phyloP scores from a whole-genome alignment of 2,329 filamentous ascomycete genomes.

The Cordyceps tenuipes region DNA sequence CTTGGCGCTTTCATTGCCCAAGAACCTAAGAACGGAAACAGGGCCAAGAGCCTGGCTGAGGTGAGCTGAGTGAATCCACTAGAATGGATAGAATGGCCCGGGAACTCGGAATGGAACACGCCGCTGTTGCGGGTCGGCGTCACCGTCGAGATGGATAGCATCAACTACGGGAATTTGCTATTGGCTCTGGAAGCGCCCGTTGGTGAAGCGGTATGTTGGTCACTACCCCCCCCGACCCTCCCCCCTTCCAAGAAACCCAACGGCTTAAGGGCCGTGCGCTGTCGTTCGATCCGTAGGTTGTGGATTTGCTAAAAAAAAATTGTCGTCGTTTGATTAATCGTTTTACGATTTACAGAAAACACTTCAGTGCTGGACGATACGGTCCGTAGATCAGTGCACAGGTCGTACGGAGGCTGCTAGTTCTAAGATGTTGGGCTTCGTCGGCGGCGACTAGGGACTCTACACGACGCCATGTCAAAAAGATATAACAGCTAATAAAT shows the following conservation, averaged over 20 bases:
- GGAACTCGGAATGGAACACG: not conserved
- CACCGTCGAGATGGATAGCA: slow-evolving; percentile 1
- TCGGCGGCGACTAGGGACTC: slow-evolving; percentile 7
- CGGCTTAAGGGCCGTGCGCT: not conserved
- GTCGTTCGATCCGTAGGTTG: not conserved
- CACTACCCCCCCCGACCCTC: not conserved
- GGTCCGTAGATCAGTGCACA: not conserved
- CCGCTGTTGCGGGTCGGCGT: not conserved
- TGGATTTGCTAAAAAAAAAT: not conserved
- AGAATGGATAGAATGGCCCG: slow-evolving; percentile 9
- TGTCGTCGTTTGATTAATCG: not conserved
- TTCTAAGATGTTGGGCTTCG: slow-evolving; percentile 3
- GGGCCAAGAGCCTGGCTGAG: not conserved
- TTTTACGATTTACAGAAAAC: not conserved
- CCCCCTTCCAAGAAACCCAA: not conserved
- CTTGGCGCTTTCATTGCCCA: not conserved
- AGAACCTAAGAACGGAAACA: not conserved
- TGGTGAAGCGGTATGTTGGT: not conserved
- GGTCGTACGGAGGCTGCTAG: slow-evolving; percentile 6
- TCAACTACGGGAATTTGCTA: not conserved
- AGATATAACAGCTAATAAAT: not conserved
- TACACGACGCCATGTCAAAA: not conserved
- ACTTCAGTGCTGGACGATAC: not conserved
- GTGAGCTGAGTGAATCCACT: not conserved
- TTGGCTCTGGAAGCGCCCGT: slow-evolving; percentile 3